Conservation (phyloP, 192 early-diverging fungal species). For the Coemansia sp. region DNA sequence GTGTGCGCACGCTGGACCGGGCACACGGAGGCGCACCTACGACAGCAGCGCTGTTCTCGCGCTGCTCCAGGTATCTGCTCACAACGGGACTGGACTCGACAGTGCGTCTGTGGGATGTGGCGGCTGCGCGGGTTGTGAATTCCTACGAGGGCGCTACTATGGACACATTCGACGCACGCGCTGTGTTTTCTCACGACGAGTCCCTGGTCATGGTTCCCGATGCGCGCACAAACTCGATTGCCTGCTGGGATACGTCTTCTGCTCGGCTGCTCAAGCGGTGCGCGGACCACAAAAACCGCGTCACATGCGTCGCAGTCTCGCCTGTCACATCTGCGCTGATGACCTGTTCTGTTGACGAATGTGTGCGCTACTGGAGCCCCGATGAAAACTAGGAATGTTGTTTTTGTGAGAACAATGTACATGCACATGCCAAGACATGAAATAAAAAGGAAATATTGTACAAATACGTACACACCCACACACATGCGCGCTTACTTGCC, state of each 20-base stretch:
- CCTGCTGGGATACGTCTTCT: constrained; percentile 72
- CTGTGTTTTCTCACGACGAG: constrained; percentile 70
- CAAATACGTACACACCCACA: no score
- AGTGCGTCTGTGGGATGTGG: constrained; percentile 80
- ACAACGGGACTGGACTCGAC: constrained; percentile 77
- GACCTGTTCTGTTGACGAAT: constrained; percentile 44
- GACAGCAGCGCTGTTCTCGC: constrained; percentile 72
- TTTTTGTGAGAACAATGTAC: not conserved
- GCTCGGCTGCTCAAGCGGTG: constrained; percentile 55
- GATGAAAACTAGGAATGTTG: not conserved
- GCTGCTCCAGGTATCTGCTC: constrained; percentile 73
- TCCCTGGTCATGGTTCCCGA: constrained; percentile 69
- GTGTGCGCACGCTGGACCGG: constrained; percentile 69
- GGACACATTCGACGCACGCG: constrained; percentile 32
- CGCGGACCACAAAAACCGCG: constrained; percentile 27
- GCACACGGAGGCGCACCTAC: constrained; percentile 78
- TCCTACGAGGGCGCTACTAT: constrained; percentile 68
- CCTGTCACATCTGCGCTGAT: constrained; percentile 35
- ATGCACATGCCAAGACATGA: not conserved
- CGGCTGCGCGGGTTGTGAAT: constrained; percentile 68
- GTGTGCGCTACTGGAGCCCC: constrained; percentile 41
- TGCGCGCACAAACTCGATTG: constrained; percentile 61
- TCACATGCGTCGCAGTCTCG: constrained; percentile 39
- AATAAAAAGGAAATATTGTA: not conserved
- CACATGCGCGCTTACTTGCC: no score